Evolutionary conservation across 106 monocot species (phyloP).

Genomic region (Phalaenopsis equestris): DNA sequence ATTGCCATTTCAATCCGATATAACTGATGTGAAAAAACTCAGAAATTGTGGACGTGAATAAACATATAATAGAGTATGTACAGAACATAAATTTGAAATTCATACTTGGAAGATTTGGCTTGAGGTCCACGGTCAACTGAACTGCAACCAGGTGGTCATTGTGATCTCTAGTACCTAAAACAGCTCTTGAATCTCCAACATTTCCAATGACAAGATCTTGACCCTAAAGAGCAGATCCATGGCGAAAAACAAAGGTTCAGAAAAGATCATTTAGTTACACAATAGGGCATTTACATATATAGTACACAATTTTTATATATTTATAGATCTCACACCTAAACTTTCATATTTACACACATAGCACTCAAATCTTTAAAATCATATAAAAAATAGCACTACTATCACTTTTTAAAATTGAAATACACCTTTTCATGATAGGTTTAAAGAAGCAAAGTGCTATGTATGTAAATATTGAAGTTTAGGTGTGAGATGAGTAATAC

Average conservation of each 20-base stretch:
- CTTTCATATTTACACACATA: too few species aligned
- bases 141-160: constrained; percentile 16
- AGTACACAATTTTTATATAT: too few species aligned
- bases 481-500: too few species aligned
- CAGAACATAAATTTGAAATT: neutral
- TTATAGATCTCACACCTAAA: too few species aligned
- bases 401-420: too few species aligned
- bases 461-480: too few species aligned
- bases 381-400: too few species aligned
- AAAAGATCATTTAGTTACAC: neutral
- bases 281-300: too few species aligned
- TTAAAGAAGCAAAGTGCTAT: too few species aligned
- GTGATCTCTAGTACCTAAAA: constrained; percentile 25
- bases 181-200: constrained; percentile 26
- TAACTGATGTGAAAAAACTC: neutral
- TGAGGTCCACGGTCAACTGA: constrained; percentile 28
- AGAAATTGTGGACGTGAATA: neutral
- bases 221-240: constrained; percentile 5
- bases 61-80: neutral
- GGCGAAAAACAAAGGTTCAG: neutral
- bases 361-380: too few species aligned
- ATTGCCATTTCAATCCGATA: neutral
- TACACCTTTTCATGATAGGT: too few species aligned
- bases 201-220: constrained; percentile 29
- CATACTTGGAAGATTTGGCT: constrained; percentile 30